Percentiles rank a stretch among this genome's conserved stretches.
Conservation (phyloP, 805 yeast genomes). For the Teunomyces atbi region DNA sequence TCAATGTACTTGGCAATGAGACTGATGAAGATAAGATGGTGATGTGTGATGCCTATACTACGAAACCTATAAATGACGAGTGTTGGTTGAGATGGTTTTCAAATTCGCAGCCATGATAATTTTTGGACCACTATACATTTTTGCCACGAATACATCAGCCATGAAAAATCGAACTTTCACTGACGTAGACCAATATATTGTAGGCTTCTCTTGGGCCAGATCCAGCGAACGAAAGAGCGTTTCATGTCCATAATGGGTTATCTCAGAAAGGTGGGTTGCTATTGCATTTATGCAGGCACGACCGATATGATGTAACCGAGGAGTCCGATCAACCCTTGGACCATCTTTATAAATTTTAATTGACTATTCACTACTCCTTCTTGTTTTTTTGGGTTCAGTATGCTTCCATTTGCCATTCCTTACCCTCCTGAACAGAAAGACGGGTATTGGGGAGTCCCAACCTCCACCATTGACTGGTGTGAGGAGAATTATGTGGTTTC, state of each 20-base stretch:
- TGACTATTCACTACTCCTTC: neutral
- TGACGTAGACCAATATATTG: too few relatives aligned
- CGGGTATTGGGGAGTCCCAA: slow-evolving; percentile 80
- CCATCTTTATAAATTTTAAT: neutral
- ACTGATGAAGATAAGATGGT: slow-evolving; percentile 50
- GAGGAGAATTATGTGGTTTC: slow-evolving; percentile 93
- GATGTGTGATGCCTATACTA: slow-evolving; percentile 57
- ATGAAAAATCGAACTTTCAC: too few relatives aligned
- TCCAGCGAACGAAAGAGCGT: neutral
- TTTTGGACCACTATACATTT: too few relatives aligned
- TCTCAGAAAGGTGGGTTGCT: slow-evolving; percentile 1
- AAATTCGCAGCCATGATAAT: slow-evolving; percentile 5
- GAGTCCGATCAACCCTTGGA: neutral
- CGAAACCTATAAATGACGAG: slow-evolving; percentile 51
- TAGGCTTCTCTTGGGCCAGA: too few relatives aligned
- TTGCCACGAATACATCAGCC: too few relatives aligned
- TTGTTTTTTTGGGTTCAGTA: slow-evolving; percentile 8
- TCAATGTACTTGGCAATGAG: slow-evolving; percentile 12
- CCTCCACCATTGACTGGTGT: slow-evolving; percentile 98
- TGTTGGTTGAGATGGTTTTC: slow-evolving; percentile 47
- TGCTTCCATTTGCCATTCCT: slow-evolving; percentile 50
- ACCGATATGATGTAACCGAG: slow-evolving; percentile 2
- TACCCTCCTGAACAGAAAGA: slow-evolving; percentile 54
- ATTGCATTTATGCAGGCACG: neutral
- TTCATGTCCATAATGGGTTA: neutral